A percentile compares a stretch with the other conserved stretches of the same genome.
phyloP scores from a whole-genome alignment of 345 rosid species.

The Bruguiera parviflora region DNA sequence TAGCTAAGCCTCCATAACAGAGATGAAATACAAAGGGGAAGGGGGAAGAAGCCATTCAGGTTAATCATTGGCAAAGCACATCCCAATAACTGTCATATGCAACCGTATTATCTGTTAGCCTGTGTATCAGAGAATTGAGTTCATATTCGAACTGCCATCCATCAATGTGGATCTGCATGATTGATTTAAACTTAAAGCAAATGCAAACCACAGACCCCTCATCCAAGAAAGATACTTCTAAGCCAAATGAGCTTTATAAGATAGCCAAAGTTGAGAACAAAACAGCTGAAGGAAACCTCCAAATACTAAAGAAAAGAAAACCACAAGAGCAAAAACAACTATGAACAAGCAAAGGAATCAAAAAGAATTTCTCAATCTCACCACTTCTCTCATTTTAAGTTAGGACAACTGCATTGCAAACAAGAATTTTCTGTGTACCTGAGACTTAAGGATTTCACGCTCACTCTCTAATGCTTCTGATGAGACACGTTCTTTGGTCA shows the following conservation, averaged over 20 bases:
- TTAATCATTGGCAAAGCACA: not conserved
- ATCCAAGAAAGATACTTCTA: not conserved
- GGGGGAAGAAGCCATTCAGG: not conserved
- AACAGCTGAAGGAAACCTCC: not conserved
- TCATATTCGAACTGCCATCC: not conserved
- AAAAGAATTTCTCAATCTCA: not conserved
- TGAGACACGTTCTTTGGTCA: conserved; percentile 68
- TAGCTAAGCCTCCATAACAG: not conserved
- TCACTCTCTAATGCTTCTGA: conserved; percentile 71
- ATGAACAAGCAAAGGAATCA: not conserved
- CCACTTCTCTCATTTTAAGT: too few relatives aligned
- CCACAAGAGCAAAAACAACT: not conserved
- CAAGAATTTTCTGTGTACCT: conserved; percentile 39
- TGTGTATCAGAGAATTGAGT: not conserved
- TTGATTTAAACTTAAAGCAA: not conserved
- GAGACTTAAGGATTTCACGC: conserved; percentile 85
- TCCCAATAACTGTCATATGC: not conserved
- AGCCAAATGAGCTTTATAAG: not conserved
- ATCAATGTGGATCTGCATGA: not conserved
- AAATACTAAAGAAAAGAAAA: not conserved
- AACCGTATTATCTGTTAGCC: not conserved
- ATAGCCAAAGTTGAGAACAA: not conserved
- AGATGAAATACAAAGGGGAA: not conserved
- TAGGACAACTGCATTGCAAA: not conserved
- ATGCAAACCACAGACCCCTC: not conserved